Conservation (phyloP, 805 yeast genomes). For the Wickerhamiella slavikovae region DNA sequence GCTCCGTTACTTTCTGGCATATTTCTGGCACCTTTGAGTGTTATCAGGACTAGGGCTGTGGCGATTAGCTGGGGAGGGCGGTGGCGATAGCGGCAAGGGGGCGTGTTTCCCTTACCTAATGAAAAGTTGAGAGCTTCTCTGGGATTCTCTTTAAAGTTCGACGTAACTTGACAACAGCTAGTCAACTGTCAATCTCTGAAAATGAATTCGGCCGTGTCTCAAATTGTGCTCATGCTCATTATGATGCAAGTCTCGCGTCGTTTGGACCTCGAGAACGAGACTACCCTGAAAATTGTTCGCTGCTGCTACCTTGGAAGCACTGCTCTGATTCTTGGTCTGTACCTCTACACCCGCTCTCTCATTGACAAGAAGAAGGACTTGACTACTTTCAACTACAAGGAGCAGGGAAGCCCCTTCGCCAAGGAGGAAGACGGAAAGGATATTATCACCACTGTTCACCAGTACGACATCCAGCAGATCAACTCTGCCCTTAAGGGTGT, state of each 20-base stretch:
- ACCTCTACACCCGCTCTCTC: conserved; percentile 37
- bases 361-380: conserved; percentile 61
- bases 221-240: conserved; percentile 76
- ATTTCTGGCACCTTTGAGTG: too few species aligned
- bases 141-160: too few species aligned
- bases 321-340: conserved; percentile 39
- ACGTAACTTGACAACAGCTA: too few species aligned
- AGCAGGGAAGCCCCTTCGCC: conserved; percentile 60
- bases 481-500: conserved; percentile 61
- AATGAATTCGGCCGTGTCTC: conserved; percentile 79
- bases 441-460: conserved; percentile 80
- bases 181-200: conserved; percentile 2
- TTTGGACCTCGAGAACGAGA: conserved; percentile 74
- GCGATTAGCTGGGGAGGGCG: too few species aligned
- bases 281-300: conserved; percentile 53
- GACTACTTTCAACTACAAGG: conserved; percentile 78
- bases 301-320: conserved; percentile 49
- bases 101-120: too few species aligned
- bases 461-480: conserved; percentile 81
- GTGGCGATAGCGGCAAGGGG: too few species aligned
- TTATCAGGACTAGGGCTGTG: too few species aligned
- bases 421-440: conserved; percentile 51
- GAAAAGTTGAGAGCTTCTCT: too few species aligned
- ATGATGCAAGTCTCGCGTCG: conserved; percentile 90
- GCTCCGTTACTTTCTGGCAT: too few species aligned